phyloP scores from a whole-genome alignment of 345 rosid species.

The Mercurialis annua region DNA sequence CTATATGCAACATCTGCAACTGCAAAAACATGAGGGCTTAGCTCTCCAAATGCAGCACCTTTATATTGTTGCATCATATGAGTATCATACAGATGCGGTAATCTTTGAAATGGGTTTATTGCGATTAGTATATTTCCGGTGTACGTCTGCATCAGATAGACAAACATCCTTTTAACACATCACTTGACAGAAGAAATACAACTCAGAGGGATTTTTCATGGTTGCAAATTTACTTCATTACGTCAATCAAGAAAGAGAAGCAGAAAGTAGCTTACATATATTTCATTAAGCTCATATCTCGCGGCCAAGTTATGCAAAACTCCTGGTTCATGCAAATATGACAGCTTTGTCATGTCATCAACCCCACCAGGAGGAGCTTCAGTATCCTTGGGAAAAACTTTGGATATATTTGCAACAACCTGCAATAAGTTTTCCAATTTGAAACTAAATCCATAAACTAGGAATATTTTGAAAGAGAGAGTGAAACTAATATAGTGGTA shows the following conservation, averaged over 20 bases:
- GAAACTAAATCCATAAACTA: conserved; percentile 10
- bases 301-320: conserved; percentile 85
- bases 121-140: conserved; percentile 98
- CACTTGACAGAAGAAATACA: conserved; percentile 5
- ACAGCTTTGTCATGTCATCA: conserved; percentile 99
- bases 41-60: conserved; percentile 97
- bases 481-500: not conserved
- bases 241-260: conserved; percentile 11
- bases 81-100: conserved; percentile 95
- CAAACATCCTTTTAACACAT: conserved; percentile 16
- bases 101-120: conserved; percentile 97
- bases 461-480: not conserved
- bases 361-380: conserved; percentile 99
- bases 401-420: conserved; percentile 80
- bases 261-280: conserved; percentile 60
- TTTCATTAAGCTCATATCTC: conserved; percentile 98
- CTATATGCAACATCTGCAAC: conserved; percentile 98
- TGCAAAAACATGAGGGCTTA: conserved; percentile 98
- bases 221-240: conserved; percentile 15
- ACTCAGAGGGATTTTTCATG: conserved; percentile 13
- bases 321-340: conserved; percentile 98
- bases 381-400: conserved; percentile 86
- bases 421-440: conserved; percentile 32
- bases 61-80: conserved; percentile 99
- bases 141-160: conserved; percentile 61